Evolutionary conservation across 192 early-diverging fungal species (phyloP).

Genomic region (Coemansia sp.): DNA sequence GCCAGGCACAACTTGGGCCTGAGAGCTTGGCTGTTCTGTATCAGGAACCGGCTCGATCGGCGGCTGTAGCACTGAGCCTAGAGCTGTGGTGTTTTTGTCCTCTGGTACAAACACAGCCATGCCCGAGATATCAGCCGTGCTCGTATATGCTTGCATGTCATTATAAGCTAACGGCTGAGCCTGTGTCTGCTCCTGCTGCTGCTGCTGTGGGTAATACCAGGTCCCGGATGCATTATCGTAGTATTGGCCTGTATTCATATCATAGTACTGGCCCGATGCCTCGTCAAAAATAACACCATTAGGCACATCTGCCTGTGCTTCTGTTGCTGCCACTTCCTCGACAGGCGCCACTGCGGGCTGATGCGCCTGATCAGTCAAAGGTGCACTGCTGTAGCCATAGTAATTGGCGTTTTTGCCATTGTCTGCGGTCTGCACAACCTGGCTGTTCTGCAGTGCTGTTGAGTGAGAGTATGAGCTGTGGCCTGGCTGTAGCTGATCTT

Average conservation of each 20-base stretch:
- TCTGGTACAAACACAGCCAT: neutral
- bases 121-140: neutral
- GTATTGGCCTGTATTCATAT: constrained; percentile 47
- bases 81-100: neutral
- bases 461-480: neutral
- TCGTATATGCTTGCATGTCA: neutral
- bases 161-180: neutral
- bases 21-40: neutral
- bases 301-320: neutral
- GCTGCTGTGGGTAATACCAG: constrained; percentile 49
- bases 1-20: neutral
- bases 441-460: neutral
- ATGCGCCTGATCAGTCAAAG: constrained; percentile 1
- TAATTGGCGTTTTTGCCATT: neutral
- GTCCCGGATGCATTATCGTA: constrained; percentile 36
- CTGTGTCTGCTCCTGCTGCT: neutral
- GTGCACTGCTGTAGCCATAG: neutral
- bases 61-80: no score
- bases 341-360: neutral
- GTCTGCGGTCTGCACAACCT: neutral
- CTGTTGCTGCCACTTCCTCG: neutral
- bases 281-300: constrained; percentile 40
- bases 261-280: constrained; percentile 43
- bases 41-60: neutral
- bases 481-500: neutral